A percentile compares a stretch with the other conserved stretches of the same genome.
Conservation (phyloP, 805 yeast species). For the Brettanomyces sp. region DNA sequence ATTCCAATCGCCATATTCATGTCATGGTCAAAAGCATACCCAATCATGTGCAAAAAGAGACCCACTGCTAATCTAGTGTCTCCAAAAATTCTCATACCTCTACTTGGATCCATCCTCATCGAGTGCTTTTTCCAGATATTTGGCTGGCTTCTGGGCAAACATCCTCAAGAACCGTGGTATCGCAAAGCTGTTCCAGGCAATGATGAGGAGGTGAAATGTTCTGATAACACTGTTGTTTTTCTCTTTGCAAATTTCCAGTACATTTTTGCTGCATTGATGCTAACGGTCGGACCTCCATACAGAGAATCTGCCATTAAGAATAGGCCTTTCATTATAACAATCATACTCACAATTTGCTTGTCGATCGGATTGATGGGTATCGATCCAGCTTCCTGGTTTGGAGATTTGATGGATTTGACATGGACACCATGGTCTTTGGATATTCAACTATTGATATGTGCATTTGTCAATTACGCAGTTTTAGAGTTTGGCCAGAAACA, state of each 20-base stretch:
- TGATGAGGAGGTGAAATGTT: constrained; percentile 69
- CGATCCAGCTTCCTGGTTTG: constrained; percentile 44
- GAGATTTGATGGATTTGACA: constrained; percentile 70
- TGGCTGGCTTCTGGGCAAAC: constrained; percentile 48
- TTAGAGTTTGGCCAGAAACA: constrained; percentile 37
- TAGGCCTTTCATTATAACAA: constrained; percentile 59
- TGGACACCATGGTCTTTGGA: constrained; percentile 43
- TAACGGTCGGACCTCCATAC: constrained; percentile 91
- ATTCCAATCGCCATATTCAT: constrained; percentile 92
- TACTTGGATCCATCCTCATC: constrained; percentile 67
- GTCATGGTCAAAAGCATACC: constrained; percentile 92
- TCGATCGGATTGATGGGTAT: constrained; percentile 49
- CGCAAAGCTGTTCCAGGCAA: constrained; percentile 72
- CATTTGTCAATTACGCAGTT: constrained; percentile 39
- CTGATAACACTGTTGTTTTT: constrained; percentile 86
- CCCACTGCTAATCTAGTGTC: constrained; percentile 94
- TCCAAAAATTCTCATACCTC: constrained; percentile 74
- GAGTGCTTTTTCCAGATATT: constrained; percentile 55
- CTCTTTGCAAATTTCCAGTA: constrained; percentile 81
- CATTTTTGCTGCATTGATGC: constrained; percentile 70
- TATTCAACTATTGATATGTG: constrained; percentile 35
- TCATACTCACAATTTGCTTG: constrained; percentile 37
- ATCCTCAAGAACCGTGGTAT: constrained; percentile 62
- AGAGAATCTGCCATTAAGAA: constrained; percentile 66
- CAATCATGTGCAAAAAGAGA: constrained; percentile 51